Evolutionary conservation across 2,329 filamentous ascomycete species (phyloP).

Genomic region (Alternaria hordeiaustralica): DNA sequence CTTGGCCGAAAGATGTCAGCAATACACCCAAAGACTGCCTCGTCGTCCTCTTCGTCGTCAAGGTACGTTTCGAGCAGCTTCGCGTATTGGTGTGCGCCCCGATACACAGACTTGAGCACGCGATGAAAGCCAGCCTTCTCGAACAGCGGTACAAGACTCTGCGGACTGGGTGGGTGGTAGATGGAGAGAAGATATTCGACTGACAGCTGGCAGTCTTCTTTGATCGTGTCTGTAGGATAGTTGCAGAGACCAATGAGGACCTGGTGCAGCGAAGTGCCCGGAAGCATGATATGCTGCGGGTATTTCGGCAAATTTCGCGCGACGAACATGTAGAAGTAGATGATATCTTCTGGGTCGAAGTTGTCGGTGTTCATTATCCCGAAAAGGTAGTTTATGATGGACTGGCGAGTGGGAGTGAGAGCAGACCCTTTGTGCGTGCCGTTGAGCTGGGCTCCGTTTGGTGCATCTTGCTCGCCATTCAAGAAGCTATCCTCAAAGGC

Average conservation of each 20-base stretch:
- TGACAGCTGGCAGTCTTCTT: slow-evolving; percentile 95
- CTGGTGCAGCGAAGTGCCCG: slow-evolving; percentile 81
- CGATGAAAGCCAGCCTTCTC: slow-evolving; percentile 84
- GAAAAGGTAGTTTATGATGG: slow-evolving; percentile 86
- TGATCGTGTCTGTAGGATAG: slow-evolving; percentile 79
- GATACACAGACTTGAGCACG: slow-evolving; percentile 89
- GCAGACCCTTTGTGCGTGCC: slow-evolving; percentile 48
- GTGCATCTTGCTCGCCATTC: slow-evolving; percentile 75
- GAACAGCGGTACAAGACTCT: slow-evolving; percentile 77
- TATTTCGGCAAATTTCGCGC: slow-evolving; percentile 96
- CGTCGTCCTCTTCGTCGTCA: slow-evolving; percentile 79
- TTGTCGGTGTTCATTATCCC: slow-evolving; percentile 84
- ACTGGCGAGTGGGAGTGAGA: slow-evolving; percentile 77
- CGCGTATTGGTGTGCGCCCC: slow-evolving; percentile 77
- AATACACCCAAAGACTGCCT: slow-evolving; percentile 80
- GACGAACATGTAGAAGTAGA: slow-evolving; percentile 98
- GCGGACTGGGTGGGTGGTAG: slow-evolving; percentile 86
- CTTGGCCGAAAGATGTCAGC: slow-evolving; percentile 73
- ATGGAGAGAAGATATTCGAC: slow-evolving; percentile 93
- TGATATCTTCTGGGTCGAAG: slow-evolving; percentile 80
- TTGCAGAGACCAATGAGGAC: slow-evolving; percentile 83
- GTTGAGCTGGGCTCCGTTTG: slow-evolving; percentile 63
- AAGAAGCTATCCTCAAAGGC: slow-evolving; percentile 95
- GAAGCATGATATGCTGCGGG: slow-evolving; percentile 90
- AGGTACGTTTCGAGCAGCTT: slow-evolving; percentile 82